Evolutionary conservation across 257 asterid genomes (phyloP), one percentile per base, ranked within the genome.

Genomic region (Ajuga chamaepitys): DNA sequence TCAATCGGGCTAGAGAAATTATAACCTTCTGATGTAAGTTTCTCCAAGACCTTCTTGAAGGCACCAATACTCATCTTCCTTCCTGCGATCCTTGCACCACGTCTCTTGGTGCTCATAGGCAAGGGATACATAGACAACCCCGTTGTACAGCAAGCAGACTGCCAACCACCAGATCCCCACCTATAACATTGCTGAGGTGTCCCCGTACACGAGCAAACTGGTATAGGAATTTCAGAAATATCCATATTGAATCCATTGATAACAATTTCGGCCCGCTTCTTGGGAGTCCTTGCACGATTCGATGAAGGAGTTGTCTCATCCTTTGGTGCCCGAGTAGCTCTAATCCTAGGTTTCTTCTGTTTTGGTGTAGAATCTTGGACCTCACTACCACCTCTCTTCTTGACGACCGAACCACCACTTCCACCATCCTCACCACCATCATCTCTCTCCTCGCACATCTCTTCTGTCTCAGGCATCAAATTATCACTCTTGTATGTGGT

Each of bases 131-230:
- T 30, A 22, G 96, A 90, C 80, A 86, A 13, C 35, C 83, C 80
- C 20, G 87, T 90, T 8, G 96, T 90, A 71, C 96, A 87, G 68
- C 97, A 90, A 26, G 96, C 96, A 0, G 97, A 90, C 64, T 90
- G 96, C 97, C 97, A 90, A 34, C 97, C 97, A 75, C 96, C 97
- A 21, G 89, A 81, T 50, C 97, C 97, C 97, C 97, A 90, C 81
- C 95, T 79, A 62, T 90, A 90, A 55, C 96, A 90, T 72, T 87
- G 88, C 34, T 88, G 97, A 25, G 92, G 82, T 35, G 83, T 55
- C 24, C 96, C 96, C 7, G 97, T 90, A 78, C 96, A 90, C 10
- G 97, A 85, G 77, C 97, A 90, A 67, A 87, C 73, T 0, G 97
- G 97, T 13, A 83, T 78, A 9, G 96, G 87, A 51, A 90, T 78